These are phyloP conservation scores for Narthecium ossifragum DNA, from an alignment of 106 monocot genomes.

Conservation along the genomic window DNA sequence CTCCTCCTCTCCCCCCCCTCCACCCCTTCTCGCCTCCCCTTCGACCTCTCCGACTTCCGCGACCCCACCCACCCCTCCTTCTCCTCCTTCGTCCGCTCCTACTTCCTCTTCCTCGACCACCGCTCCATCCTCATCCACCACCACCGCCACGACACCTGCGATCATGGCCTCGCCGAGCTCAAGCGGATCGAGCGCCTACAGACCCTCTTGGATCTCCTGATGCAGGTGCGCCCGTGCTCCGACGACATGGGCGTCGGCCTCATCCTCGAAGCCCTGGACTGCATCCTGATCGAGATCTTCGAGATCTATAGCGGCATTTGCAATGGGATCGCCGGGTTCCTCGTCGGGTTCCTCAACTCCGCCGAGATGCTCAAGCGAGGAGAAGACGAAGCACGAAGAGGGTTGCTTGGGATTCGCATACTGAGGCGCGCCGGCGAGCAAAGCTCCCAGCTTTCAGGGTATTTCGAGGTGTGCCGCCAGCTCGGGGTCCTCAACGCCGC, in stretches of 20 bases:
- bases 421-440: conserved; percentile 49
- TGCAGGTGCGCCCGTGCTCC: conserved; percentile 65
- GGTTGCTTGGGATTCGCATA: conserved; percentile 39
- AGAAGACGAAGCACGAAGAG: background rate
- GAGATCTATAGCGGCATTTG: conserved; percentile 70
- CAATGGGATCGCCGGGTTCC: conserved; percentile 43
- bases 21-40: conserved; percentile 48
- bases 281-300: conserved; percentile 72
- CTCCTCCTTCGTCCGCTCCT: conserved; percentile 67
- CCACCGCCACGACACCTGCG: background rate
- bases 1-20: conserved; percentile 30
- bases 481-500: conserved; percentile 61
- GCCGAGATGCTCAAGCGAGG: background rate
- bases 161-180: background rate
- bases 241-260: conserved; percentile 53
- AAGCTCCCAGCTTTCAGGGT: conserved; percentile 37
- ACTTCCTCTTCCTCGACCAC: conserved; percentile 72
- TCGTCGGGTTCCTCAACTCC: conserved; percentile 26
- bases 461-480: conserved; percentile 48
- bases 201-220: conserved; percentile 51
- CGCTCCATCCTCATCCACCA: conserved; percentile 23
- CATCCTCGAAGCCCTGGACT: conserved; percentile 74
- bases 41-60: conserved; percentile 67
- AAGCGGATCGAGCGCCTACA: conserved; percentile 18
- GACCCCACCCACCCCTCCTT: conserved; percentile 43